phyloP scores from a whole-genome alignment of 1,284 basidiomycete species.

The Serendipita sp. region DNA sequence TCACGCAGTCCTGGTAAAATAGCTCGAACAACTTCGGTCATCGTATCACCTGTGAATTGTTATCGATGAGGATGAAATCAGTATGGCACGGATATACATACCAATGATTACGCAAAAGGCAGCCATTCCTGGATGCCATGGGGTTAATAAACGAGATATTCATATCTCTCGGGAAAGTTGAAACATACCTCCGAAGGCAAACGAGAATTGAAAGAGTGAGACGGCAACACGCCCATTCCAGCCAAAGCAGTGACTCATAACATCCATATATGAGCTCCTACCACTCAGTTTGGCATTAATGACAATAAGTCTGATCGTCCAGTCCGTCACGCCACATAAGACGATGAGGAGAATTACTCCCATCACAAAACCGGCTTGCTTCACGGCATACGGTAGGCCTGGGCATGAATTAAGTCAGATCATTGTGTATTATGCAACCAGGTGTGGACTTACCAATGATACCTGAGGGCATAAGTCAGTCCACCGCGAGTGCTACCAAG shows the following conservation, averaged over 20 bases:
- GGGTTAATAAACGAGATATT: slow-evolving; percentile 8
- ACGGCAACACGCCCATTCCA: slow-evolving; percentile 77
- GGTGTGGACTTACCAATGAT: slow-evolving; percentile 57
- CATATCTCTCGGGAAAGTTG: slow-evolving; percentile 6
- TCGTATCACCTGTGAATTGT: slow-evolving; percentile 61
- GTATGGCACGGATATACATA: slow-evolving; percentile 12
- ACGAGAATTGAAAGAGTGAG: slow-evolving; percentile 94
- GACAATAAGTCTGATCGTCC: slow-evolving; percentile 95
- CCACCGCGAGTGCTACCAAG: neutral
- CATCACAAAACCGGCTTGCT: slow-evolving; percentile 83
- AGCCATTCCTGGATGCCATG: slow-evolving; percentile 58
- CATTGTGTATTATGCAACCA: neutral
- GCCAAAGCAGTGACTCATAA: slow-evolving; percentile 94
- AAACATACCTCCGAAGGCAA: slow-evolving; percentile 81
- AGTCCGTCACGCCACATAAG: slow-evolving; percentile 81
- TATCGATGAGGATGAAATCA: slow-evolving; percentile 9
- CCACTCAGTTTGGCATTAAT: slow-evolving; percentile 94
- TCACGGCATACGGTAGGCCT: slow-evolving; percentile 86
- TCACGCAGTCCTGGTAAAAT: slow-evolving; percentile 64
- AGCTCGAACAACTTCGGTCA: slow-evolving; percentile 84
- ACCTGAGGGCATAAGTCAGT: slow-evolving; percentile 27
- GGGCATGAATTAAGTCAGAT: slow-evolving; percentile 1
- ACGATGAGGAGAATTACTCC: slow-evolving; percentile 71
- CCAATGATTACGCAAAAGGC: slow-evolving; percentile 89
- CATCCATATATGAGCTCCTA: slow-evolving; percentile 84